These are phyloP conservation scores for Curvularia verruculosa DNA, from an alignment of 2,329 filamentous ascomycete species.

Conservation along the genomic window DNA sequence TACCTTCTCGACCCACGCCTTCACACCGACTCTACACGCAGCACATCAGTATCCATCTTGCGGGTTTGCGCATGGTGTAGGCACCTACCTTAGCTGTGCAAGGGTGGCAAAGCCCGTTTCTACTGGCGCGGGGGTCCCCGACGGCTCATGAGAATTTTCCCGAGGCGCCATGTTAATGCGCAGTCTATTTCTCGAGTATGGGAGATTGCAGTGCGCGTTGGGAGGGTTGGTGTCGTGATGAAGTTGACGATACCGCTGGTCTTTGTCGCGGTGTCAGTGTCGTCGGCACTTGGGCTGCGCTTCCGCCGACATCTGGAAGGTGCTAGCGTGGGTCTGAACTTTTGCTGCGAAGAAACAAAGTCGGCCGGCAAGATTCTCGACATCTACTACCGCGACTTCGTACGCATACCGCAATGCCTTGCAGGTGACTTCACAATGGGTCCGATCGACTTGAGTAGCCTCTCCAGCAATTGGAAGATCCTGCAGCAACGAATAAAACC, in stretches of 20 bases:
- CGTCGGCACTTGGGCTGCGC: constrained; percentile 15
- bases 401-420: constrained; percentile 35
- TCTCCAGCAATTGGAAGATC: constrained; percentile 75
- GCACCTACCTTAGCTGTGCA: constrained; percentile 75
- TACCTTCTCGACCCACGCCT: constrained; percentile 73
- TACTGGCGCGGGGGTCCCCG: constrained; percentile 63
- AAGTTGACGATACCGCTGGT: constrained; percentile 25
- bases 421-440: constrained; percentile 42
- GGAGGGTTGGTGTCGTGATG: constrained; percentile 41
- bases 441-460: constrained; percentile 49
- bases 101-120: constrained; percentile 85
- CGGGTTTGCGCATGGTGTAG: constrained; percentile 33
- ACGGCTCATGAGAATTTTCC: constrained; percentile 60
- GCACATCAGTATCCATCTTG: constrained; percentile 38
- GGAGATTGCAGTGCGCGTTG: constrained; percentile 32
- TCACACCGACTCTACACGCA: constrained; percentile 65
- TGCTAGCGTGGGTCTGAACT: constrained; percentile 30
- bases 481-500: constrained; percentile 65
- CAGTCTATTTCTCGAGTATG: constrained; percentile 15
- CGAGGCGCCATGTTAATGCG: constrained; percentile 59
- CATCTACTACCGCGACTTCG: constrained; percentile 19
- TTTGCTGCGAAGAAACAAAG: constrained; percentile 23
- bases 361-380: constrained; percentile 24
- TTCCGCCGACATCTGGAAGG: constrained; percentile 18
- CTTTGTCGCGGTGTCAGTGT: constrained; percentile 37